Evolutionary conservation across 768 basidiomycete species (phyloP).

Genomic region (Calocybe cyanea): DNA sequence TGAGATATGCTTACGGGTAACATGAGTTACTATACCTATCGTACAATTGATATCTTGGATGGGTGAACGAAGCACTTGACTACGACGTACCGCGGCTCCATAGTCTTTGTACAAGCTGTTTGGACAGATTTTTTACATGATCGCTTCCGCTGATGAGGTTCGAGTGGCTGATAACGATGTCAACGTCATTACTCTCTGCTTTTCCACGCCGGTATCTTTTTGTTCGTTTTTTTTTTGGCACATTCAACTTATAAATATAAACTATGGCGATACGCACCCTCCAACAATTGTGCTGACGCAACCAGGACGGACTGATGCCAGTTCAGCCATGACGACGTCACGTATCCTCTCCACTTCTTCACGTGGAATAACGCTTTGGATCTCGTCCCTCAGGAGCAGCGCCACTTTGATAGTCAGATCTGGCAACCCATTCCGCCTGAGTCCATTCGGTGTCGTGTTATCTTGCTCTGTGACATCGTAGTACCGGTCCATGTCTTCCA

Average conservation of each 20-base stretch:
- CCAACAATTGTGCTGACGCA: slow-evolving; percentile 77
- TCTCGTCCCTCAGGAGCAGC: slow-evolving; percentile 54
- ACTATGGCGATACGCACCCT: slow-evolving; percentile 48
- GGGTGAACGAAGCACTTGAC: background rate
- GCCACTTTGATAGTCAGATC: slow-evolving; percentile 51
- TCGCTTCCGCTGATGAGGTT: slow-evolving; percentile 37
- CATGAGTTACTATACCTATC: slow-evolving; percentile 70
- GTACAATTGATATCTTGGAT: background rate
- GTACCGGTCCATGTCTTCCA: slow-evolving; percentile 66
- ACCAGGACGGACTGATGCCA: slow-evolving; percentile 59
- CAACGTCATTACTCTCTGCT: slow-evolving; percentile 75
- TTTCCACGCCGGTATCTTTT: slow-evolving; percentile 84
- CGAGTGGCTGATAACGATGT: slow-evolving; percentile 82
- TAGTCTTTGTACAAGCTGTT: slow-evolving; percentile 54
- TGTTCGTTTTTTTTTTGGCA: background rate
- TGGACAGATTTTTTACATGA: slow-evolving; percentile 60
- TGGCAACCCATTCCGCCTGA: slow-evolving; percentile 18
- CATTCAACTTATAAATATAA: background rate
- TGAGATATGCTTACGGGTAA: slow-evolving; percentile 64
- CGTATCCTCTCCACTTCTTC: slow-evolving; percentile 78
- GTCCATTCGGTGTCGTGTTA: slow-evolving; percentile 27
- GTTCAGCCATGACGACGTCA: slow-evolving; percentile 59
- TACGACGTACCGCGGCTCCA: slow-evolving; percentile 47
- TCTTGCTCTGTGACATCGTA: slow-evolving; percentile 42
- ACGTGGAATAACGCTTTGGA: slow-evolving; percentile 57